These are phyloP conservation scores for Odontarrhena argentea DNA, from an alignment of 345 rosid genomes.

Conservation along the genomic window DNA sequence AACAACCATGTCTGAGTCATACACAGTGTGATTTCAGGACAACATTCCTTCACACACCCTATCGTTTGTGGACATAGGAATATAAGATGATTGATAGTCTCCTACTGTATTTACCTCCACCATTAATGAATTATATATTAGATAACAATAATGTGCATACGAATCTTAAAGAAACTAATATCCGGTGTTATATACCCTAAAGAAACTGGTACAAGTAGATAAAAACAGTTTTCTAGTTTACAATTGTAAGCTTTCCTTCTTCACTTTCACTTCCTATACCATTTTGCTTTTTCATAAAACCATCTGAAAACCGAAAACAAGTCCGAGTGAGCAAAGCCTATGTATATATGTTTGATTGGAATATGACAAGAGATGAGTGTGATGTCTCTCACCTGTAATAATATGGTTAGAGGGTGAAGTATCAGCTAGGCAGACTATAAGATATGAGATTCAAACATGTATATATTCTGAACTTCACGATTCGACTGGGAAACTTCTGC, in stretches of 20 bases:
- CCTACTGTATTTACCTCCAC: conserved; percentile 10
- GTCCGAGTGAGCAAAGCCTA: conserved; percentile 16
- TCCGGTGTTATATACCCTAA: conserved; percentile 29
- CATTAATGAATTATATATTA: conserved; percentile 15
- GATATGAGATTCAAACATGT: conserved; percentile 23
- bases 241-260: conserved; percentile 32
- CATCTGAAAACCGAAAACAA: conserved; percentile 17
- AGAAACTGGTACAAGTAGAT: conserved; percentile 17
- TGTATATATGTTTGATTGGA: neutral
- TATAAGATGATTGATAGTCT: too few relatives aligned
- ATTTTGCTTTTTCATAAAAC: conserved; percentile 6
- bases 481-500: conserved; percentile 49
- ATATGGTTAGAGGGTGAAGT: conserved; percentile 30
- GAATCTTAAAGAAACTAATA: conserved; percentile 16
- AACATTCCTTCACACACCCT: too few relatives aligned
- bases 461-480: conserved; percentile 28
- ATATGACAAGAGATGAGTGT: conserved; percentile 7
- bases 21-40: too few relatives aligned
- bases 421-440: conserved; percentile 20
- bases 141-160: conserved; percentile 24
- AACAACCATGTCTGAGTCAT: too few relatives aligned
- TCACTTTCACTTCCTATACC: conserved; percentile 11
- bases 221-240: conserved; percentile 7
- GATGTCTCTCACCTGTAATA: conserved; percentile 30
- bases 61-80: too few relatives aligned